Evolutionary conservation across 2,329 filamentous ascomycete species (phyloP), one percentile per base, ranked within the genome.

Genomic region (Dactylellina sp.): DNA sequence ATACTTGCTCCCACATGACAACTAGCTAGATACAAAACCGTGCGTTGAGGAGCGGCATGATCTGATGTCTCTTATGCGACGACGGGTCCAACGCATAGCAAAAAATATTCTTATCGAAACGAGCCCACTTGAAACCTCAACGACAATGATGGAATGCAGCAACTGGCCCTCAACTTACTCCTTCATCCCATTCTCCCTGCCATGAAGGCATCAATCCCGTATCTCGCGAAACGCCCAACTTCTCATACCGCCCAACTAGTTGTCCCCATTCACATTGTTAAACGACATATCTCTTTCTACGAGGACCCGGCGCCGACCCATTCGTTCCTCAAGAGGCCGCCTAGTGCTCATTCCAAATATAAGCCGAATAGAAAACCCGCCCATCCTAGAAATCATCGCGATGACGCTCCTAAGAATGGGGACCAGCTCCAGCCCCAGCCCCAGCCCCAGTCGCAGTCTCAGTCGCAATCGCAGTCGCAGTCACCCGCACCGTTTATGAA

Each of bases 31-130:
- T 5, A 32, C 28, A 32, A 32, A 9, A 32, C 20, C 20, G 7
- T 18, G 49, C 16, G 49, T 53, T 53, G 49, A 53, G 9, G 49
- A 53, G 11, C 24, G 7, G 25, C 22, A 35, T 2, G 37, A 12
- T 12, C n/a, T n/a, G 20, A 44, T 57, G 53, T 37, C 24, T 37
- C 40, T 35, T 2, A 35, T 2, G 39, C 37, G 18, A 65, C 42
- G 52, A 59, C 52, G 50, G 32, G n/a, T n/a, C 16, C 52, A 66
- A 66, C 62, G 59, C 62, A 66, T 47, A 25, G 7, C 11, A 12
- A 40, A 40, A 40, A n/a, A n/a, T n/a, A 40, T 14, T 40, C 37
- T 6, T 6, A 35, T 35, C 32, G 6, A 35, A 35, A 14, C 37
- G 6, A 18, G 25, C 5, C 47, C 16, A 22, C 24, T 39, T 22